Conservation (phyloP, 208 protist species). For the Acanthamoeba sp. region DNA sequence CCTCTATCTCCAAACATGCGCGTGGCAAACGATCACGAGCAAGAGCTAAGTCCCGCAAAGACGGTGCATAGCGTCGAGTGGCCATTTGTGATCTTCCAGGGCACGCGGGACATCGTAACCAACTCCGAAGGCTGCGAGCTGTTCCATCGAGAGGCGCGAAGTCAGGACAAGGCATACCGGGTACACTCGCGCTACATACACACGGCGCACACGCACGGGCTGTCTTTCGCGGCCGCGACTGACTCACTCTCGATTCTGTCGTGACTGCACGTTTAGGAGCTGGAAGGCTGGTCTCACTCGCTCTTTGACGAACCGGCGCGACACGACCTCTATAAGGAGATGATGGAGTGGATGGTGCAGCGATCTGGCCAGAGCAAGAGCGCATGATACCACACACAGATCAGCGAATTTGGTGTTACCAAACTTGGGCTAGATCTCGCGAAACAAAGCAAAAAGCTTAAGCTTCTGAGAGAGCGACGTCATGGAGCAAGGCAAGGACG, state of each 20-base stretch:
- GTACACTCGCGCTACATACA: background rate
- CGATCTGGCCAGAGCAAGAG: no score
- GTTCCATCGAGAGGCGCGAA: background rate
- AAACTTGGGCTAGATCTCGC: no score
- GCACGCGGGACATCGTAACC: background rate
- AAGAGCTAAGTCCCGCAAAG: background rate
- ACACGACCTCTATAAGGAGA: background rate
- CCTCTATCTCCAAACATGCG: background rate
- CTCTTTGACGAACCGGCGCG: slow-evolving; percentile 20
- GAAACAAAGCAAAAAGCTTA: no score
- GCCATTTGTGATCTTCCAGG: slow-evolving; percentile 24
- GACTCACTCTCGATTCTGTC: background rate
- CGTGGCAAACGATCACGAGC: background rate
- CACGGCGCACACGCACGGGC: background rate
- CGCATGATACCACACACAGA: no score
- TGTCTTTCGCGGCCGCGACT: background rate
- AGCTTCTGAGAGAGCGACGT: no score
- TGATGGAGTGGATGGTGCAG: background rate
- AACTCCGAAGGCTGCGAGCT: slow-evolving; percentile 9
- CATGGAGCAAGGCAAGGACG: no score
- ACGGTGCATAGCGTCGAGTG: background rate
- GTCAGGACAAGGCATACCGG: slow-evolving; percentile 28
- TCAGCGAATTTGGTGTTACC: no score
- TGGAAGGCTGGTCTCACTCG: slow-evolving; percentile 20
- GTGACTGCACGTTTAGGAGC: background rate